Evolutionary conservation across 2,329 filamentous ascomycete genomes (phyloP).

Genomic region (Alternaria panax): DNA sequence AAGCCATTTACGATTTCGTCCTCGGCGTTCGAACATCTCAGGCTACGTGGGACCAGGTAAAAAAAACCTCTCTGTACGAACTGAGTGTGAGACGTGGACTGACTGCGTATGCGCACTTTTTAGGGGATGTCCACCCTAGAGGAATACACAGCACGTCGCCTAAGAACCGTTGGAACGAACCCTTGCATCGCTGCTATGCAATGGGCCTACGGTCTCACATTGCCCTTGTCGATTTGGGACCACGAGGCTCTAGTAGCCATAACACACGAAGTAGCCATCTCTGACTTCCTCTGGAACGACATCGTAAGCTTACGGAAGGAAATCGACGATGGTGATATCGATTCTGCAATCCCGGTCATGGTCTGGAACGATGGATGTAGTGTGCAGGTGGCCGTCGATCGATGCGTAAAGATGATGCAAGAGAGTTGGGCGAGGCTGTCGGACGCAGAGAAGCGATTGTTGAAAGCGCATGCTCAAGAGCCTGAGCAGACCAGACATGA

Average conservation of each 20-base stretch:
- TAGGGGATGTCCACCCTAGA: conserved; percentile 10
- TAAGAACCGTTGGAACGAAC: conserved; percentile 13
- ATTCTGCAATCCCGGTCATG: conserved; percentile 19
- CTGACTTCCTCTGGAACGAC: conserved; percentile 19
- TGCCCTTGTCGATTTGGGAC: conserved; percentile 11
- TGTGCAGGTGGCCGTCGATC: conserved; percentile 17
- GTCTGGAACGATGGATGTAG: conserved; percentile 18
- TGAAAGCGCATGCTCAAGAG: conserved; percentile 3
- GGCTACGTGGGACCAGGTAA: conserved; percentile 9
- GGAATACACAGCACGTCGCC: conserved; percentile 13
- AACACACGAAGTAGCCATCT: conserved; percentile 14
- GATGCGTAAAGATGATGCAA: conserved; percentile 11
- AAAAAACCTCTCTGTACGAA: background rate
- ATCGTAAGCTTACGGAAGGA: conserved; percentile 21
- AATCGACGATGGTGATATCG: conserved; percentile 15
- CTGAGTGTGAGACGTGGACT: background rate
- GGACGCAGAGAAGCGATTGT: conserved; percentile 8
- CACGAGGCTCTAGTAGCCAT: conserved; percentile 13
- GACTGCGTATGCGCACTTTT: background rate
- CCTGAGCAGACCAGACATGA: conserved; percentile 5
- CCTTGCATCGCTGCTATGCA: conserved; percentile 14
- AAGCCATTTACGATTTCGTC: conserved; percentile 16
- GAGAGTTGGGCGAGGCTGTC: conserved; percentile 11
- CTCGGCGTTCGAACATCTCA: conserved; percentile 12
- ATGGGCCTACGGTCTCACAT: conserved; percentile 12